Base-by-base conservation (phyloP, 306 rosid genomes). In the Sicyos baderoa region DNA sequence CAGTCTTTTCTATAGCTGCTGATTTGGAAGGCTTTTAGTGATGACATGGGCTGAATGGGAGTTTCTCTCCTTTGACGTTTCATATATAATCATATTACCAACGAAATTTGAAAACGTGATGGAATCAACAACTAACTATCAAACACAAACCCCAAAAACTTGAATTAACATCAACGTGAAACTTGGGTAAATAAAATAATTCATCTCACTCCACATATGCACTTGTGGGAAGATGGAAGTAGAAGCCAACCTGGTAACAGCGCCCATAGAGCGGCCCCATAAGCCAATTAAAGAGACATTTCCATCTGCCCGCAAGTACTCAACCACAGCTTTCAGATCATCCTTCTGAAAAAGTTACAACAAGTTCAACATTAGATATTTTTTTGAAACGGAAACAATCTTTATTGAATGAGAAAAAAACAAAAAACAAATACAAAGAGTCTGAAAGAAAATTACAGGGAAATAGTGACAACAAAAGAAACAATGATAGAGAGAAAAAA, bases 191-290 rank as follows among this genome's bases (percentile, higher is more conserved):
- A 47, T 17, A 70, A 54, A 70, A 53, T 17, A 52, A 70, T 48
- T 48, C 55, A 71, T 71, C 23, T 40, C 53, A 35, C 61, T 51
- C 51, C 16, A 27, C 4, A 69, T 1, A 11, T 69, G 73, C 44
- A 50, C 50, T 50, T 29, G 18, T 29, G 19, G 54, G 44, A 69
- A 72, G 54, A 54, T 22, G 51, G 21, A 63, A 83, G 80, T 48
- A 58, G 75, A 76, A 71, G 51, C 74, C 77, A 81, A 84, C 85
- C 99, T 81, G 74, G 99, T 90, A 67, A 93, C 99, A 68, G 99
- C 95, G 49, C 99, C 99, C 99, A 93, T 93, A 51, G 99, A 93
- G 61, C 99, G 99, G 75, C 99, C 99, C 99, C 99, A 93, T 80
- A 93, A 82, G 72, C 99, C 97, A 81, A 93, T 90, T 78, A 90